phyloP scores from a whole-genome alignment of 208 protist genomes.

The Strigomonas culicis region DNA sequence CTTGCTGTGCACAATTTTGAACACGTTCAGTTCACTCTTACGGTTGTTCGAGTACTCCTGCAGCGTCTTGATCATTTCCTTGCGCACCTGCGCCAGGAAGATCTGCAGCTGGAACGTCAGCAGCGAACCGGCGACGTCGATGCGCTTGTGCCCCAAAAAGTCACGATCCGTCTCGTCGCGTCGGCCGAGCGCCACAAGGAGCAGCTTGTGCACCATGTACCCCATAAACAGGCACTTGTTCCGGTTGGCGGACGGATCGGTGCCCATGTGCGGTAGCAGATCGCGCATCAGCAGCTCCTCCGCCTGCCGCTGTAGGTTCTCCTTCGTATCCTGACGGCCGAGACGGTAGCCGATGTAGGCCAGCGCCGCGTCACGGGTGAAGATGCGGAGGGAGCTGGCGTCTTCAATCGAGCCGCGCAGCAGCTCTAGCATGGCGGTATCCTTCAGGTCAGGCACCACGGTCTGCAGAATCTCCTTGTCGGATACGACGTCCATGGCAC shows the following conservation, averaged over 20 bases:
- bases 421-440: slow-evolving; percentile 82
- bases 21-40: slow-evolving; percentile 48
- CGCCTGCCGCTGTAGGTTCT: slow-evolving; percentile 90
- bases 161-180: slow-evolving; percentile 96
- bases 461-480: slow-evolving; percentile 96
- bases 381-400: slow-evolving; percentile 76
- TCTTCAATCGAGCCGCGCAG: slow-evolving; percentile 93
- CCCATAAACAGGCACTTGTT: slow-evolving; percentile 97
- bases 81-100: slow-evolving; percentile 99
- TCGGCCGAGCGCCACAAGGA: slow-evolving; percentile 89
- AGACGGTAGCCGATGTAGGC: slow-evolving; percentile 93
- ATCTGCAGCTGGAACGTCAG: slow-evolving; percentile 89
- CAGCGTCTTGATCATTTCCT: slow-evolving; percentile 93
- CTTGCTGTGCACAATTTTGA: slow-evolving; percentile 94
- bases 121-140: slow-evolving; percentile 96
- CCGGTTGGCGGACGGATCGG: slow-evolving; percentile 72
- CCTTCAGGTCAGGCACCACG: slow-evolving; percentile 81
- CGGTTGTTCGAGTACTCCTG: slow-evolving; percentile 66
- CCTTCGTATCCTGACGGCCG: slow-evolving; percentile 71
- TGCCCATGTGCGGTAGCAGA: slow-evolving; percentile 84
- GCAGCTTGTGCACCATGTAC: slow-evolving; percentile 97
- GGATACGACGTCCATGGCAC: slow-evolving; percentile 94
- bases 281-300: slow-evolving; percentile 92
- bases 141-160: slow-evolving; percentile 99
- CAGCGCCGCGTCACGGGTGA: slow-evolving; percentile 95